Conservation (phyloP, 495 filamentous ascomycete genomes). For the Copromyces sp. region DNA sequence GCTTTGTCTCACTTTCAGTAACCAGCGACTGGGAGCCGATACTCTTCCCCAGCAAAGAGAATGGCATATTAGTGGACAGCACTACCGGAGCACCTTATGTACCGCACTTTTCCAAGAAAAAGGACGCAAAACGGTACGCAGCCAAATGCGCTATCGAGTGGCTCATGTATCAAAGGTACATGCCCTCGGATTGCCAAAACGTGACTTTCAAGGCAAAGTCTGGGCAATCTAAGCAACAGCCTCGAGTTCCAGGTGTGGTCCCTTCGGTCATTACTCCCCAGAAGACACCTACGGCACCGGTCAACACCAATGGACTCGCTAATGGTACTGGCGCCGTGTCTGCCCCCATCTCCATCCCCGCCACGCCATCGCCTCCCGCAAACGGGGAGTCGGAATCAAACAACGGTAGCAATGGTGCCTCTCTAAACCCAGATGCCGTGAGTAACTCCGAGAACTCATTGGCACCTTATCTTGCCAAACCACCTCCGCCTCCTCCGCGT, state of each 20-base stretch:
- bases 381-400: not conserved
- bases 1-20: conserved; percentile 5
- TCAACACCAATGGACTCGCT: not conserved
- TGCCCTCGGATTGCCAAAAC: conserved; percentile 11
- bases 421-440: not conserved
- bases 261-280: not conserved
- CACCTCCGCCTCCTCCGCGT: not conserved
- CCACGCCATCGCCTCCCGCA: not conserved
- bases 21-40: conserved; percentile 4
- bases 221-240: not conserved
- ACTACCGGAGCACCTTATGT: not conserved
- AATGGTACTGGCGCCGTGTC: not conserved
- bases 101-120: conserved; percentile 27
- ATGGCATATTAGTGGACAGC: conserved; percentile 10
- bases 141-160: conserved; percentile 32
- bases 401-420: not conserved
- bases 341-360: not conserved
- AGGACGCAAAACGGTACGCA: conserved; percentile 36
- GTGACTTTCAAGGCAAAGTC: conserved; percentile 3
- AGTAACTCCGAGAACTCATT: not conserved
- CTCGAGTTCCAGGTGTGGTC: not conserved
- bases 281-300: not conserved
- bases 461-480: not conserved
- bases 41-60: conserved; percentile 18
- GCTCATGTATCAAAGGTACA: conserved; percentile 20